Conservation (phyloP, 345 rosid genomes). For the Litchi chinensis region DNA sequence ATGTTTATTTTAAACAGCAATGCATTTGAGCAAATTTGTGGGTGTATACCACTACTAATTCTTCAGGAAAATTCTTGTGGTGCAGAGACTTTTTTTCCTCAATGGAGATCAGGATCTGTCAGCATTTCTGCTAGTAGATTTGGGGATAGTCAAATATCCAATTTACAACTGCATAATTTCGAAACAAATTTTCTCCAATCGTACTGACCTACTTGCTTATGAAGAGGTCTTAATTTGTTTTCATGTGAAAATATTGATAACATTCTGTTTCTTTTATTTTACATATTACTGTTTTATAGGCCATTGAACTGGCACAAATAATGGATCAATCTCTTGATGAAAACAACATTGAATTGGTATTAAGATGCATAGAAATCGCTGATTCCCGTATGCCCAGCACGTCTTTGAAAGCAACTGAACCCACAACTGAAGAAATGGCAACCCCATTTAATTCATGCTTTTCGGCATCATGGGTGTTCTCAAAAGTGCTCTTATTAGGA, state of each 20-base stretch:
- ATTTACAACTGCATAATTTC: slow-evolving; percentile 63
- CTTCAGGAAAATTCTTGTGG: slow-evolving; percentile 11
- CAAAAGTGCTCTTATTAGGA: slow-evolving; percentile 83
- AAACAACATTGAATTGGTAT: slow-evolving; percentile 49
- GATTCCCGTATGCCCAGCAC: slow-evolving; percentile 48
- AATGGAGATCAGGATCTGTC: slow-evolving; percentile 89
- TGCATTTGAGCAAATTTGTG: neutral
- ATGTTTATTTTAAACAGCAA: slow-evolving; percentile 5
- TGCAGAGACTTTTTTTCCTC: slow-evolving; percentile 94
- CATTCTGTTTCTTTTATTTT: slow-evolving; percentile 16
- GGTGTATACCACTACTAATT: slow-evolving; percentile 2
- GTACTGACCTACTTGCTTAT: slow-evolving; percentile 65
- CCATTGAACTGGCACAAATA: slow-evolving; percentile 86
- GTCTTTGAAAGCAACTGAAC: slow-evolving; percentile 27
- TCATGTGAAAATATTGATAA: neutral
- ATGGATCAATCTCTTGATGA: slow-evolving; percentile 86
- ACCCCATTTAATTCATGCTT: slow-evolving; percentile 47
- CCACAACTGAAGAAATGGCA: slow-evolving; percentile 31
- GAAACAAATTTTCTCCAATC: slow-evolving; percentile 56
- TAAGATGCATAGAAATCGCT: slow-evolving; percentile 67
- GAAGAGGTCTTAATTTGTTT: slow-evolving; percentile 73
- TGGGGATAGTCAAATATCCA: slow-evolving; percentile 83
- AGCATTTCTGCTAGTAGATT: slow-evolving; percentile 77
- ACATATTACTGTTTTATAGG: slow-evolving; percentile 46
- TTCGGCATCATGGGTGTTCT: slow-evolving; percentile 79